Base-by-base conservation (phyloP, 176 grass and related monocot species). In the Tuctoria greenei region DNA sequence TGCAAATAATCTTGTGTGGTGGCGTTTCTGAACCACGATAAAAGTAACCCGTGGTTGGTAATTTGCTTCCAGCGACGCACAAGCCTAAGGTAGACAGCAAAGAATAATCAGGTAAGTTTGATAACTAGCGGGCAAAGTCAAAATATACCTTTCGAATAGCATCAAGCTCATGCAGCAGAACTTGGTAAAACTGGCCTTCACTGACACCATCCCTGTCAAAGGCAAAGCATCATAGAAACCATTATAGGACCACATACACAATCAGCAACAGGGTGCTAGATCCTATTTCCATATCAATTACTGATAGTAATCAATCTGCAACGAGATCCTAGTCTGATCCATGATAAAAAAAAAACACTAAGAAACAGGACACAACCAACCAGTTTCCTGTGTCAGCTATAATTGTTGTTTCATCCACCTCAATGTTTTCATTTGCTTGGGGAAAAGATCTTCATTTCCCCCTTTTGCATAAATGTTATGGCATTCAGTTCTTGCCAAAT, bases 121-220 rank as follows among this genome's bases (percentile, higher is more conserved):
- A 24, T 70, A 40, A 47, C 20, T 21, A 44, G 14, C 3, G 12
- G 56, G n/a, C 12, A 42, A 37, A 41, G 27, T 64, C 18, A 62
- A 42, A 57, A 36, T 9, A 10, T 80, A 91, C 94, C 74, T 91
- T 91, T 67, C 88, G 86, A 66, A 97, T 97, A 1, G 94, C 90
- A 58, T 91, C 84, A n/a, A 97, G 84, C 67, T 97, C 94, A 60
- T 89, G 60, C 64, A 97, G 61, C 17, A 97, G 74, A 78, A 97
- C 94, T 70, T 93, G 94, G 74, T 93, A 93, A 64, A 97, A 97
- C 57, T 97, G 94, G 7, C 94, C 90, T 82, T 93, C 94, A 45
- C 94, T 97, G 8, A 97, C 94, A 59, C 94, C 90, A 75, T 93
- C 94, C 63, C 94, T 97, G 74, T 40, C 28, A 68, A 74, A 70